Percentiles rank a stretch among this genome's conserved stretches.
These are phyloP conservation scores for Leishmania braziliensis DNA, from an alignment of 208 protist genomes.

Conservation along the genomic window DNA sequence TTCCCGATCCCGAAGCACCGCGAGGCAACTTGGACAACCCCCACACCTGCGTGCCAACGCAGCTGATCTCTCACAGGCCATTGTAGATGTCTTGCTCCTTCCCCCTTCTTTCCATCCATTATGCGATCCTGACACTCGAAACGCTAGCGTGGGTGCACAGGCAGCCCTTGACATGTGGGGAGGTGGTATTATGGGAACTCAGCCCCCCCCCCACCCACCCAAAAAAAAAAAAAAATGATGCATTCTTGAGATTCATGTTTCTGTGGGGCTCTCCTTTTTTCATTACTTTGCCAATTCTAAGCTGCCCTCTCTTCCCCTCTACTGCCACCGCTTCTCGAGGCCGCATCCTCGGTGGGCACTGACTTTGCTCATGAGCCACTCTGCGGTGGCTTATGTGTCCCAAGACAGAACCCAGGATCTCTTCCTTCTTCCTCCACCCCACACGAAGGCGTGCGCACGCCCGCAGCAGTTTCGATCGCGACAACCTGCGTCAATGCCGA, in stretches of 20 bases:
- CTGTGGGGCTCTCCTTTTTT: neutral
- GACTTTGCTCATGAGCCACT: neutral
- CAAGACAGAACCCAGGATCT: neutral
- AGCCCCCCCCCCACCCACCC: neutral
- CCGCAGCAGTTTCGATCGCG: neutral
- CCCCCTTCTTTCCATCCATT: neutral
- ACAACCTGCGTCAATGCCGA: neutral
- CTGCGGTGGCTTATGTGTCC: neutral
- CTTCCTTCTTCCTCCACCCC: neutral
- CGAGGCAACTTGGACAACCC: slow-evolving; percentile 14
- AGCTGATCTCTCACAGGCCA: slow-evolving; percentile 27
- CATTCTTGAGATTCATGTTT: neutral
- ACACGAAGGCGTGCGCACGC: neutral
- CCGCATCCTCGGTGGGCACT: neutral
- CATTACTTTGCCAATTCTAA: neutral
- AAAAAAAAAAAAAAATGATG: neutral
- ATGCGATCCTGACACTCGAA: neutral
- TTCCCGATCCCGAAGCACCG: slow-evolving; percentile 26
- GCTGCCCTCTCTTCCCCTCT: neutral
- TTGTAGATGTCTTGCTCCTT: neutral
- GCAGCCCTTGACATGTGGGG: neutral
- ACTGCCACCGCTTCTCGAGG: neutral
- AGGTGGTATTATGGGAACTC: neutral
- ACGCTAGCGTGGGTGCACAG: neutral
- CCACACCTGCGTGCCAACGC: slow-evolving; percentile 23